Conservation (phyloP, 2,329 filamentous ascomycete species). For the Colletotrichum costaricense region DNA sequence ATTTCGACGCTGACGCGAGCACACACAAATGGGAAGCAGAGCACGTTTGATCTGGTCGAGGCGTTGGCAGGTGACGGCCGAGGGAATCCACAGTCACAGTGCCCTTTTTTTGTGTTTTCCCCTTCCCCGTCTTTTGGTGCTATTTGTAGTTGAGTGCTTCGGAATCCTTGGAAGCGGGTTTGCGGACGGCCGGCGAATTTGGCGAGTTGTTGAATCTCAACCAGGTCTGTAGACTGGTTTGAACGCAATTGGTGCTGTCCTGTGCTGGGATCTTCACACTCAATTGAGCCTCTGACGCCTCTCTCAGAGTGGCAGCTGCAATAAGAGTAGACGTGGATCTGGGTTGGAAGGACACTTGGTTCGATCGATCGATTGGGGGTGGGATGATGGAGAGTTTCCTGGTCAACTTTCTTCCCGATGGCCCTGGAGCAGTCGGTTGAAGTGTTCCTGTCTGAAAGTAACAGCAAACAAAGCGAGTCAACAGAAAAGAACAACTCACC, state of each 20-base stretch:
- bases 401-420: background rate
- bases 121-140: constrained; percentile 23
- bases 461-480: constrained; percentile 11
- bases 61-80: constrained; percentile 28
- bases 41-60: constrained; percentile 30
- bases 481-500: constrained; percentile 20
- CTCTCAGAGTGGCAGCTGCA: background rate
- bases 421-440: background rate
- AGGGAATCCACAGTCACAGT: constrained; percentile 28
- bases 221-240: background rate
- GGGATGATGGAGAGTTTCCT: constrained; percentile 18
- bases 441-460: background rate
- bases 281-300: constrained; percentile 15
- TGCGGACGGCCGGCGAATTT: background rate
- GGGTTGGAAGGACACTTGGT: background rate
- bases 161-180: constrained; percentile 27
- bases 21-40: constrained; percentile 31
- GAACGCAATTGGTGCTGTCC: background rate
- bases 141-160: constrained; percentile 21
- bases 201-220: background rate
- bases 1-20: constrained; percentile 35
- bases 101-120: constrained; percentile 10
- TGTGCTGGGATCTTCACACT: background rate
- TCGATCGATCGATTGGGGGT: constrained; percentile 31
- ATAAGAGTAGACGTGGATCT: background rate